Evolutionary conservation across 306 rosid genomes (phyloP), one percentile per base, ranked within the genome.

Genomic region (Prunus fruticosa): DNA sequence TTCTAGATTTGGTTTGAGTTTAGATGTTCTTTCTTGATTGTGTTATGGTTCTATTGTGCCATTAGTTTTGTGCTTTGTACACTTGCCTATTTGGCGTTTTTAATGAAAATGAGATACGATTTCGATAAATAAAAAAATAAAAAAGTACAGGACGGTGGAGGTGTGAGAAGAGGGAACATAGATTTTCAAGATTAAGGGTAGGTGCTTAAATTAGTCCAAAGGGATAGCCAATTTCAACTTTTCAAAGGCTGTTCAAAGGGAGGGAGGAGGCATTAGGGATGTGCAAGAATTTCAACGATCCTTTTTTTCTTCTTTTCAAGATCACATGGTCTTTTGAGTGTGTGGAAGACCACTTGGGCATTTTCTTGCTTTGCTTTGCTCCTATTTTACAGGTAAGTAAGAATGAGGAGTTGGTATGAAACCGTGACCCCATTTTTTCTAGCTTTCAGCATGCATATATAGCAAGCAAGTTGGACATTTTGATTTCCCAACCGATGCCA

Each of bases 211-310:
- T 57, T 66, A 28, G 19, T 46, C 34, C 63, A 71, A 57, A 58
- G 27, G 43, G 25, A 6, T 34, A 51, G 72, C 11, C 18, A 64
- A 63, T 52, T 52, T 52, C 22, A 52, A 52, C 41, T 47, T 61
- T 57, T 49, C 58, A 22, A 69, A 7, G 51, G 43, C 63, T 11
- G 52, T 71, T 54, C 52, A 72, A 73, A 16, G 77, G 58, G 77
- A 49, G 32, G 69, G 34, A 76, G 23, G 3, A 11, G 22, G 57
- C 11, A 47, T 47, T 47, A 4, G 20, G 20, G 6, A 32, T 69
- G 47, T 46, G 56, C 86, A 73, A 74, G 73, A 43, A 61, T 72
- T 78, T 78, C 79, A 74, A 62, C 82, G 15, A 25, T 53, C 20
- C n/a, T 7, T 38, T 38, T 38, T 38, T 1, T 38, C 9, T 38